Base-by-base conservation (phyloP, 1,139 yeast genomes). In the Zhuliangozyma blackwelliae region DNA sequence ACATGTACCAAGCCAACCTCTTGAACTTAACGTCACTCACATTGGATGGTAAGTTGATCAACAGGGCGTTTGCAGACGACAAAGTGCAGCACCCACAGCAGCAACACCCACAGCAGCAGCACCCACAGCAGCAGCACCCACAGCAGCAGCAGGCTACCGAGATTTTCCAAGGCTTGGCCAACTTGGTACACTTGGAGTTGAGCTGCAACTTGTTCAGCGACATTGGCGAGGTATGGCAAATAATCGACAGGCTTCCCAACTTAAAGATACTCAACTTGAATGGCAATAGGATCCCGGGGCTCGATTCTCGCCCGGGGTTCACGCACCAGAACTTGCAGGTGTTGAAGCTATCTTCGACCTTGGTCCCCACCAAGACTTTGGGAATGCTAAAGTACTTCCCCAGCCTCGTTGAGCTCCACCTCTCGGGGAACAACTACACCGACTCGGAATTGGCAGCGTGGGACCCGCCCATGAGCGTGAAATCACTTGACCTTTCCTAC, bases 181-280 rank as follows among this genome's bases (percentile, higher is more conserved):
- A 54, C 38, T 56, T 75, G 29, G 49, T 47, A 28, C 58, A 63
- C 26, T 59, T 89, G 31, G 92, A 85, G 50, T 48, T 89, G 32
- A 73, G 90, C 19, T 73, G 57, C 49, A 86, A 87, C 50, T 59
- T 87, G 34, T 54, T 86, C 13, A 54, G 54, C 7, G 58, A 62
- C 32, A 52, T 81, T 39, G 41, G 47, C 0, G 65, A 62, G 3
- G 54, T 83, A 0, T 53, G 68, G 43, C 45, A 49, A 2, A 58
- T 80, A 10, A 48, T 74, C 1, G 40, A 48, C 7, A 44, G 48
- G 2, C 44, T 79, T 27, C 66, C 71, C 0, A 39, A 41, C 0
- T 48, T 88, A 7, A 44, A 49, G n/a, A 55, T 57, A 2, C 50
- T 88, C 34, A 68, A 73, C 35, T 51, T 87, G 36, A 80, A 79